Evolutionary conservation across 2,329 filamentous ascomycete species (phyloP).

Genomic region (Juglanconis juglandina): DNA sequence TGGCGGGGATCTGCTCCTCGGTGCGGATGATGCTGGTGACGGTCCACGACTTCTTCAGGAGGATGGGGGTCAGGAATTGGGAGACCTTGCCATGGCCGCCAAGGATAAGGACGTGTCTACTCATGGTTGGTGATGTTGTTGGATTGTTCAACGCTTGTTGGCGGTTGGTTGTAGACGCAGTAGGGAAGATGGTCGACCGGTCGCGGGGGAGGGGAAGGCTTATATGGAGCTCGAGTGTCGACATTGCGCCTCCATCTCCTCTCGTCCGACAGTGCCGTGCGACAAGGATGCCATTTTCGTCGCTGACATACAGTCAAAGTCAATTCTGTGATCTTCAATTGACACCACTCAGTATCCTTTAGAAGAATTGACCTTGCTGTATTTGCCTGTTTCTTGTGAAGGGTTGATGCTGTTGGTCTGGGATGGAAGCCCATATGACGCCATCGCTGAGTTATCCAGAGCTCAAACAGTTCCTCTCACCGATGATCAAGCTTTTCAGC

Average conservation of each 20-base stretch:
- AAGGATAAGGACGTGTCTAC: conserved; percentile 64
- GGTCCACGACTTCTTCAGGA: conserved; percentile 70
- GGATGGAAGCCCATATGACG: neutral
- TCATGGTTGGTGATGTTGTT: conserved; percentile 18
- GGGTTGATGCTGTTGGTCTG: too few species aligned
- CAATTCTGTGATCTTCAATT: neutral
- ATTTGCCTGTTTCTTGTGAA: neutral
- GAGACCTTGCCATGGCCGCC: conserved; percentile 81
- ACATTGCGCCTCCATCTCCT: too few species aligned
- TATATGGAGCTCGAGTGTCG: neutral
- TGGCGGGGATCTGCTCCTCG: conserved; percentile 61
- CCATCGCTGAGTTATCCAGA: neutral
- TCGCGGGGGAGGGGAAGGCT: conserved; percentile 1
- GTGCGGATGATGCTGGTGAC: conserved; percentile 77
- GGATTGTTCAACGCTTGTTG: neutral
- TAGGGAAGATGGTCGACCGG: neutral
- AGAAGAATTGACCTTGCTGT: neutral
- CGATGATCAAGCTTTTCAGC: too few species aligned
- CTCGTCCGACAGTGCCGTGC: neutral
- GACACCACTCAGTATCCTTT: conserved; percentile 3
- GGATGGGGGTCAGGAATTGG: conserved; percentile 69
- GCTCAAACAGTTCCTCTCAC: neutral
- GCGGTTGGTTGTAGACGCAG: neutral
- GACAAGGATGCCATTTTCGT: conserved; percentile 11
- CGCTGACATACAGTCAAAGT: conserved; percentile 5